These are phyloP conservation scores for Lyophyllum shimeji DNA, from an alignment of 768 basidiomycete species.

Conservation along the genomic window DNA sequence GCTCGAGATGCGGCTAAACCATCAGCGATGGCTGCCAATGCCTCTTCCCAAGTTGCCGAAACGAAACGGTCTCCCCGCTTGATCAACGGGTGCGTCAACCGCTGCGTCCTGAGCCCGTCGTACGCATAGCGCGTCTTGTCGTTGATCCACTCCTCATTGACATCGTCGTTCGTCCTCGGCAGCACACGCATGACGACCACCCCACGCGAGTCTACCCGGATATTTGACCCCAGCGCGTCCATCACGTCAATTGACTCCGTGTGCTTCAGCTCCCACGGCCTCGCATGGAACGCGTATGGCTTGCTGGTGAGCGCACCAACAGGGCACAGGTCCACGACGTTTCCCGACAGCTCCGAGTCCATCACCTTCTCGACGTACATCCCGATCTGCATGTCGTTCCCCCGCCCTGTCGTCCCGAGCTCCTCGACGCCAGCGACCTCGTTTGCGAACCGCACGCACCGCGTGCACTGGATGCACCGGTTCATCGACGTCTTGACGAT, in stretches of 20 bases:
- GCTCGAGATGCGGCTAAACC: slow-evolving; percentile 83
- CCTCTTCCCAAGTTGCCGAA: slow-evolving; percentile 88
- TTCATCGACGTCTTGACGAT: slow-evolving; percentile 99
- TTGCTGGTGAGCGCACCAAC: slow-evolving; percentile 98
- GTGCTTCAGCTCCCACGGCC: slow-evolving; percentile 98
- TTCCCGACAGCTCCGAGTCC: slow-evolving; percentile 96
- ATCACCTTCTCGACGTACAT: slow-evolving; percentile 98
- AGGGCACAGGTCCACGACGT: slow-evolving; percentile 95
- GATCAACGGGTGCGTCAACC: slow-evolving; percentile 88
- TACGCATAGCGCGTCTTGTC: slow-evolving; percentile 98
- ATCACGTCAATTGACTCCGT: slow-evolving; percentile 95
- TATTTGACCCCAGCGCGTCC: slow-evolving; percentile 95
- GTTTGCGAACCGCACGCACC: slow-evolving; percentile 98
- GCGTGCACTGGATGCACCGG: slow-evolving; percentile 98
- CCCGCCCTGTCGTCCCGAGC: slow-evolving; percentile 93
- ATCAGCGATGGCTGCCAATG: slow-evolving; percentile 72
- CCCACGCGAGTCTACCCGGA: slow-evolving; percentile 93
- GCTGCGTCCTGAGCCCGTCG: slow-evolving; percentile 94
- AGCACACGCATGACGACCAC: slow-evolving; percentile 97
- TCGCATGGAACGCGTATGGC: slow-evolving; percentile 96
- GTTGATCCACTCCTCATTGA: slow-evolving; percentile 99
- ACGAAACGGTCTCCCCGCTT: slow-evolving; percentile 94
- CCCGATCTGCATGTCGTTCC: slow-evolving; percentile 98
- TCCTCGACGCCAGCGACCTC: slow-evolving; percentile 99
- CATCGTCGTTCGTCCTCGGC: slow-evolving; percentile 93